Evolutionary conservation across 2,329 filamentous ascomycete species (phyloP).

Genomic region (Conoideocrella luteorostrata): DNA sequence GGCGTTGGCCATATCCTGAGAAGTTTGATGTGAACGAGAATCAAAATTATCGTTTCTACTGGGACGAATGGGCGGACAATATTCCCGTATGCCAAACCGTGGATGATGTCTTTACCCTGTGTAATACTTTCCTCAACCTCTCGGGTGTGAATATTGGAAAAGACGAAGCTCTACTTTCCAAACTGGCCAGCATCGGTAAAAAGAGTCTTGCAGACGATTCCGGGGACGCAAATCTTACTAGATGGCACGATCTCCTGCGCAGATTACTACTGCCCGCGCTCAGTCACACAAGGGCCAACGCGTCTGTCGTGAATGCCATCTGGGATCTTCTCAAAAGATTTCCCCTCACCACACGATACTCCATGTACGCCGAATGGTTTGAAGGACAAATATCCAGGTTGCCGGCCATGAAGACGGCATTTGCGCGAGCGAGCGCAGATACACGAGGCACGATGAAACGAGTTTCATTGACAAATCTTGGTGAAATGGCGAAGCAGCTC

Average conservation of each 20-base stretch:
- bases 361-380: slow-evolving; percentile 92
- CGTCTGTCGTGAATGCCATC: slow-evolving; percentile 76
- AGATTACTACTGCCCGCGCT: slow-evolving; percentile 82
- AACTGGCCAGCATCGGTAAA: slow-evolving; percentile 78
- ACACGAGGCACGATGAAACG: slow-evolving; percentile 84
- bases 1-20: slow-evolving; percentile 82
- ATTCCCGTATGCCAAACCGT: slow-evolving; percentile 84
- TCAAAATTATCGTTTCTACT: slow-evolving; percentile 86
- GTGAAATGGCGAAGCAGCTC: slow-evolving; percentile 77
- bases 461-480: slow-evolving; percentile 79
- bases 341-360: slow-evolving; percentile 70
- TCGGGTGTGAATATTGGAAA: slow-evolving; percentile 86
- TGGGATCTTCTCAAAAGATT: slow-evolving; percentile 78
- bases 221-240: slow-evolving; percentile 62
- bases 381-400: slow-evolving; percentile 69
- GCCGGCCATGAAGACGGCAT: slow-evolving; percentile 72
- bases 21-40: slow-evolving; percentile 68
- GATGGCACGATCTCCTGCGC: slow-evolving; percentile 82
- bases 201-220: slow-evolving; percentile 65
- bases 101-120: slow-evolving; percentile 85
- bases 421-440: slow-evolving; percentile 68
- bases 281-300: slow-evolving; percentile 79
- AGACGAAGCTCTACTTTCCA: slow-evolving; percentile 70
- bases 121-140: slow-evolving; percentile 74
- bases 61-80: slow-evolving; percentile 95